Evolutionary conservation across 768 basidiomycete genomes (phyloP), one percentile per base, ranked within the genome.

Genomic region (Panaeolus papilionaceus): DNA sequence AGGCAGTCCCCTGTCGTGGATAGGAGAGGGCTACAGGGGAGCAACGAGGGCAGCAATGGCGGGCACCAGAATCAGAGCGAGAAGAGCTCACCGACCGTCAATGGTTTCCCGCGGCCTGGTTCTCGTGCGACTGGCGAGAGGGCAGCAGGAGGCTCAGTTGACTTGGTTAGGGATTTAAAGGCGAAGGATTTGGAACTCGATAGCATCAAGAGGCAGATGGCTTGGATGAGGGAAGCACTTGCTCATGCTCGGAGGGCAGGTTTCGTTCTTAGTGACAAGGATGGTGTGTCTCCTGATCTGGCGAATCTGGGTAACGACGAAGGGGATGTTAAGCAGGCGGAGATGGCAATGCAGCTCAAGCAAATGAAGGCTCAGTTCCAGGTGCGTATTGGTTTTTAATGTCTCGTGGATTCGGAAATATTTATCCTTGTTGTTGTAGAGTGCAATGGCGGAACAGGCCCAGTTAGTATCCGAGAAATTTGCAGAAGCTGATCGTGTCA

Each of bases 211-310:
- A 88, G 88, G 74, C 88, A 93, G 71, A 90, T 95, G 81, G 80
- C 81, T 40, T 98, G 97, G 92, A 90, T 98, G 89, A 90, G 88
- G 75, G 89, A 89, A 58, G 91, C 93, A 0, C 78, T 99, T 61
- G 79, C 81, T 4, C 87, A 90, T 73, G 97, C 97, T 0, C 84
- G 86, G 28, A 86, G 89, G 63, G 83, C 90, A 63, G 97, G 97
- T 3, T 98, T 92, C 77, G 82, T 92, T 18, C 87, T 89, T 71
- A 79, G 84, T 42, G 86, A 86, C 62, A 78, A 80, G 38, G 87
- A 88, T 62, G 88, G 85, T 38, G 63, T 51, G 0, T 80, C 81
- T 62, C 72, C 72, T 10, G 77, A 74, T 26, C 82, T 69, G 75
- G 76, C 77, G 45, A 75, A 75, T n/a, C 67, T 71, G 66, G 76